Conservation (phyloP, 768 basidiomycete genomes). For the Xanthoconium purpureum region DNA sequence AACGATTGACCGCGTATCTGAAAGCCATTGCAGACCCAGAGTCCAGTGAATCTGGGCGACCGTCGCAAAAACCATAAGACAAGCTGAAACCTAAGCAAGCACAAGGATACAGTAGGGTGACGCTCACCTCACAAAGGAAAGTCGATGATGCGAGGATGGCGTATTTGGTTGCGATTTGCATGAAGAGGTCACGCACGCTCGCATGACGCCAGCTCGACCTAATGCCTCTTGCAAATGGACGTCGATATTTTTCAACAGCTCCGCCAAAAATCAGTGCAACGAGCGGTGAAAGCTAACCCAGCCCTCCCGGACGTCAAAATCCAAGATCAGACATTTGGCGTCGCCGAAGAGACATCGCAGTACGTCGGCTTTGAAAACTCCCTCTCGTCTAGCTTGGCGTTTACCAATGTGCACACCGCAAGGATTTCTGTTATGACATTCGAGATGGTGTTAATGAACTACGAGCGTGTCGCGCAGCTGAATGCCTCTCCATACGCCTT, state of each 20-base stretch:
- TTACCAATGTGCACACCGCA: slow-evolving; percentile 61
- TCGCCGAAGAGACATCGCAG: slow-evolving; percentile 64
- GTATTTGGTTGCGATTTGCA: slow-evolving; percentile 59
- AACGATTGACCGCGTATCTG: slow-evolving; percentile 91
- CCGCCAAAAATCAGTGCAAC: slow-evolving; percentile 85
- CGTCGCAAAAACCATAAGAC: slow-evolving; percentile 71
- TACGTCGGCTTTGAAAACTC: slow-evolving; percentile 63
- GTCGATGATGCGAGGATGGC: slow-evolving; percentile 78
- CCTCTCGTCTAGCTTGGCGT: slow-evolving; percentile 61
- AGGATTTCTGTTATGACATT: slow-evolving; percentile 71
- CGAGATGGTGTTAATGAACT: slow-evolving; percentile 64
- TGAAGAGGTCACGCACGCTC: slow-evolving; percentile 59
- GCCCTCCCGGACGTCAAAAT: slow-evolving; percentile 76
- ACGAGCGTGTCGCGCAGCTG: slow-evolving; percentile 49
- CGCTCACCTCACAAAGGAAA: slow-evolving; percentile 81
- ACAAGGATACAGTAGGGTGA: not conserved
- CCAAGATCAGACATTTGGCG: slow-evolving; percentile 54
- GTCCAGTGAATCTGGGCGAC: slow-evolving; percentile 92
- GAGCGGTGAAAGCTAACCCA: slow-evolving; percentile 94
- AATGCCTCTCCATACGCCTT: slow-evolving; percentile 88
- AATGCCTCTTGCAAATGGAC: slow-evolving; percentile 57
- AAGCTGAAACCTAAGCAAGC: not conserved
- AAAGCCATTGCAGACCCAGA: slow-evolving; percentile 98
- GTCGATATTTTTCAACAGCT: slow-evolving; percentile 81
- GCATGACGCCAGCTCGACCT: slow-evolving; percentile 46